Evolutionary conservation across 768 basidiomycete genomes (phyloP).

Genomic region (Xerocomellus chrysenteron): DNA sequence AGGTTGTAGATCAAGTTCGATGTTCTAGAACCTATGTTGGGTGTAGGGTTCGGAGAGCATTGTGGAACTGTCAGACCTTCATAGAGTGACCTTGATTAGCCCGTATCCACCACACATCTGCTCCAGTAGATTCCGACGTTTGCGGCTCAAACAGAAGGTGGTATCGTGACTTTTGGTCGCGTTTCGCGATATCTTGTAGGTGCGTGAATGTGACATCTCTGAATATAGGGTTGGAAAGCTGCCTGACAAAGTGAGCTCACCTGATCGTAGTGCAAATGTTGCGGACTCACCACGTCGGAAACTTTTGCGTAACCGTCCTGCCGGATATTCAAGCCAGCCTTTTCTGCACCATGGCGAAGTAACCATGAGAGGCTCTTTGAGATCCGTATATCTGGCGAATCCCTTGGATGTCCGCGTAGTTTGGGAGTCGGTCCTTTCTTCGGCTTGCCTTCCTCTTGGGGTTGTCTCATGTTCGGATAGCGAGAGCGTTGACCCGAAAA

Average conservation of each 20-base stretch:
- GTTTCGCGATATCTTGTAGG: constrained; percentile 62
- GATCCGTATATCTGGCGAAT: constrained; percentile 65
- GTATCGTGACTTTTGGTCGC: constrained; percentile 67
- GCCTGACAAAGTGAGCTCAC: constrained; percentile 10
- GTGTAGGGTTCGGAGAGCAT: neutral
- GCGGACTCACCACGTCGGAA: constrained; percentile 70
- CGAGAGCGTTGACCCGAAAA: constrained; percentile 2
- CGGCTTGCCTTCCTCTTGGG: constrained; percentile 4
- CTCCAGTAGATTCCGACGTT: constrained; percentile 23
- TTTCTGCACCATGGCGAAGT: constrained; percentile 84
- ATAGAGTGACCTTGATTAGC: constrained; percentile 92
- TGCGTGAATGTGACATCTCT: constrained; percentile 52
- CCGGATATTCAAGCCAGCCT: constrained; percentile 73
- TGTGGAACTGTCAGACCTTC: constrained; percentile 45
- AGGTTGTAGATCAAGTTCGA: constrained; percentile 65
- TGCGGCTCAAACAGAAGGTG: constrained; percentile 54
- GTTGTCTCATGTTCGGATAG: constrained; percentile 9
- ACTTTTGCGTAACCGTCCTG: constrained; percentile 85
- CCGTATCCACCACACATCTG: constrained; percentile 76
- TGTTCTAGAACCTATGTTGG: constrained; percentile 41
- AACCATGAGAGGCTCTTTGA: constrained; percentile 91
- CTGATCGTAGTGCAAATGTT: neutral
- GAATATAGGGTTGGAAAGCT: constrained; percentile 74
- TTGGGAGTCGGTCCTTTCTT: constrained; percentile 35
- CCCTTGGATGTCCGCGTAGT: constrained; percentile 57